Conservation (phyloP, 331 rosid species). For the Cydonia oblonga region DNA sequence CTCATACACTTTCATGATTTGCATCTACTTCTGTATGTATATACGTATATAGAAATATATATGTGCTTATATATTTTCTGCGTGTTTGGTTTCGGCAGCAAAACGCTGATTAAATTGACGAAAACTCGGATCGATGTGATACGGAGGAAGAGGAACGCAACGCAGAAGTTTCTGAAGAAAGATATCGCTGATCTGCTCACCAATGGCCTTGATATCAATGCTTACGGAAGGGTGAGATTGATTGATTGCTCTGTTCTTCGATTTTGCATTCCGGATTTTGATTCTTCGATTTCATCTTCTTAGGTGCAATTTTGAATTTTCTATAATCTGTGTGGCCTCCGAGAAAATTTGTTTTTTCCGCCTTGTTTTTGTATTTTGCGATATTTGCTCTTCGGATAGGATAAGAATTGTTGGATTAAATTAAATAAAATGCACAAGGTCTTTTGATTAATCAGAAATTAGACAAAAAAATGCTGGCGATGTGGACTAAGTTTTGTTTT, state of each 20-base stretch:
- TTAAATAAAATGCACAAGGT: background rate
- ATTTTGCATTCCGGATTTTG: background rate
- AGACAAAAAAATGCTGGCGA: background rate
- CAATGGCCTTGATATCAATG: slow-evolving; percentile 62
- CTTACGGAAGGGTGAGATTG: slow-evolving; percentile 67
- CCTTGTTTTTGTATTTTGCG: background rate
- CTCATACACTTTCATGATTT: background rate
- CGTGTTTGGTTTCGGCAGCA: slow-evolving; percentile 27
- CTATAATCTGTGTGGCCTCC: slow-evolving; percentile 1
- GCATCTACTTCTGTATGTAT: background rate
- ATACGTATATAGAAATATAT: background rate
- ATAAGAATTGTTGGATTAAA: background rate
- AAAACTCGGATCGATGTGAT: slow-evolving; percentile 89
- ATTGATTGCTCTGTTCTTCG: background rate
- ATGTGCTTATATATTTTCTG: background rate
- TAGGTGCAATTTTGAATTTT: background rate
- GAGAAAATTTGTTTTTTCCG: background rate
- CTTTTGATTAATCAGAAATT: background rate
- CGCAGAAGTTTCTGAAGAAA: slow-evolving; percentile 78
- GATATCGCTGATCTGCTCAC: slow-evolving; percentile 80
- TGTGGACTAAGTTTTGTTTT: background rate
- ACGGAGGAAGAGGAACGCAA: slow-evolving; percentile 83
- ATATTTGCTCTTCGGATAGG: background rate
- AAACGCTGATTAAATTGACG: slow-evolving; percentile 64
- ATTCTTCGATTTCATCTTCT: background rate